A percentile compares a stretch with the other conserved stretches of the same genome.
These are phyloP conservation scores for Leccinum glutinopallens DNA, from an alignment of 1,284 basidiomycete species.

Conservation along the genomic window DNA sequence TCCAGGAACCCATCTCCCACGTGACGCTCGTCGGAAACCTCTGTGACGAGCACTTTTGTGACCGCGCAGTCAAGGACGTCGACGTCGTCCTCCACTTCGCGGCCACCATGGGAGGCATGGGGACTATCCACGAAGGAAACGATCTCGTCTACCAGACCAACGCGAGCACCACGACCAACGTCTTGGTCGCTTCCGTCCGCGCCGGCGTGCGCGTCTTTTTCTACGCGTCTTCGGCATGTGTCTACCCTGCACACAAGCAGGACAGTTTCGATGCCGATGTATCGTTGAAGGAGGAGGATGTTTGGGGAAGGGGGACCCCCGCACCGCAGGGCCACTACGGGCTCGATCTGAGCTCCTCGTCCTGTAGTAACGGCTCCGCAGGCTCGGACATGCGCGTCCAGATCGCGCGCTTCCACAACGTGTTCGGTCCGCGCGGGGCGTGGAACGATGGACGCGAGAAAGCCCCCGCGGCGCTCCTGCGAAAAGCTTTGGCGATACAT, in stretches of 20 bases:
- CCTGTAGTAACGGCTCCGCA: conserved; percentile 24
- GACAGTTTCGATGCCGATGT: conserved; percentile 36
- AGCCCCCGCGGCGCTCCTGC: conserved; percentile 56
- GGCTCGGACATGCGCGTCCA: conserved; percentile 41
- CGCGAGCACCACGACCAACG: conserved; percentile 49
- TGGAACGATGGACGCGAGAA: conserved; percentile 61
- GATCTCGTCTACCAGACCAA: conserved; percentile 54
- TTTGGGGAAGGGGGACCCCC: conserved; percentile 41
- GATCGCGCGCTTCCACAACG: conserved; percentile 61
- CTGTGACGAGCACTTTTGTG: conserved; percentile 45
- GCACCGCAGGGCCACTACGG: conserved; percentile 59
- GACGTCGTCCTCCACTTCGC: conserved; percentile 56
- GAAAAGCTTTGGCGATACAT: conserved; percentile 48
- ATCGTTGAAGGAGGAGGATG: conserved; percentile 49
- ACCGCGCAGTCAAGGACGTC: conserved; percentile 40
- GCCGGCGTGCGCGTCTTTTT: conserved; percentile 48
- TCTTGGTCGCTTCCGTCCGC: conserved; percentile 43
- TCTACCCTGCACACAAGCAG: conserved; percentile 55
- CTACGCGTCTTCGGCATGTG: conserved; percentile 61
- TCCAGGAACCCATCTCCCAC: conserved; percentile 33
- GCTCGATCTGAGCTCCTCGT: conserved; percentile 55
- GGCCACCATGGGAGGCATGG: conserved; percentile 65
- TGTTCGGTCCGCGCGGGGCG: conserved; percentile 55
- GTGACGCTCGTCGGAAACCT: conserved; percentile 50
- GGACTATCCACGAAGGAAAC: conserved; percentile 55